Conservation (phyloP, 1,139 yeast genomes). For the Blastobotrys aristatus region DNA sequence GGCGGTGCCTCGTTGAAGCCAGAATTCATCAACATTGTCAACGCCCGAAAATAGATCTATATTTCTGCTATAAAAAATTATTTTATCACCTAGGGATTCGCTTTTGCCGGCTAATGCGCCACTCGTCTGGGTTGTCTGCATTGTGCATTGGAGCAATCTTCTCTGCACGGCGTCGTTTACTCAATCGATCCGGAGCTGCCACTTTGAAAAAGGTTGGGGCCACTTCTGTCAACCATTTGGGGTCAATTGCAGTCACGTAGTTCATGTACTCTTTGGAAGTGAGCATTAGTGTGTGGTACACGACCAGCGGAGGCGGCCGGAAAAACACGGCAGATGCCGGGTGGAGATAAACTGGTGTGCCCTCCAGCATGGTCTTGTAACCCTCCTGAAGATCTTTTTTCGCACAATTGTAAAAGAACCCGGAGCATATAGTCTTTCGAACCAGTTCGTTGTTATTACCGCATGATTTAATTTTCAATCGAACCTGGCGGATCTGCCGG, state of each 20-base stretch:
- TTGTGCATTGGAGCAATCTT: conserved; percentile 60
- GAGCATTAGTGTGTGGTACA: conserved; percentile 75
- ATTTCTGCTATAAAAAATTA: background rate
- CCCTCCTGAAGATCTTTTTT: conserved; percentile 72
- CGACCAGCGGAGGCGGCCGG: conserved; percentile 68
- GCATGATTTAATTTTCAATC: conserved; percentile 52
- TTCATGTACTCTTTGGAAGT: conserved; percentile 93
- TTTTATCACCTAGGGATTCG: conserved; percentile 12
- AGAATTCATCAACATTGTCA: conserved; percentile 92
- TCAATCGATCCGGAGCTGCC: conserved; percentile 41
- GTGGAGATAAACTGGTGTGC: conserved; percentile 76
- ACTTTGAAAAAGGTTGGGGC: conserved; percentile 84
- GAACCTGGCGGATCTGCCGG: conserved; percentile 54
- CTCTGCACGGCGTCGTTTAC: conserved; percentile 42
- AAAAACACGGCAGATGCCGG: conserved; percentile 82
- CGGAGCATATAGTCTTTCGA: conserved; percentile 73
- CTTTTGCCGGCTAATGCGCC: conserved; percentile 46
- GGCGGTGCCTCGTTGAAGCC: conserved; percentile 99
- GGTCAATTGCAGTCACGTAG: conserved; percentile 73
- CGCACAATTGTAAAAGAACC: conserved; percentile 83
- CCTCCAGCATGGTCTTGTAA: conserved; percentile 71
- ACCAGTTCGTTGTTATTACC: conserved; percentile 47
- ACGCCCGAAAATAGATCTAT: conserved; percentile 65
- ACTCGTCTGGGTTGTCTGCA: conserved; percentile 49
- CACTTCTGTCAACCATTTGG: conserved; percentile 75